phyloP scores from a whole-genome alignment of 140 eudicot genomes.

The Bidens hawaiensis region DNA sequence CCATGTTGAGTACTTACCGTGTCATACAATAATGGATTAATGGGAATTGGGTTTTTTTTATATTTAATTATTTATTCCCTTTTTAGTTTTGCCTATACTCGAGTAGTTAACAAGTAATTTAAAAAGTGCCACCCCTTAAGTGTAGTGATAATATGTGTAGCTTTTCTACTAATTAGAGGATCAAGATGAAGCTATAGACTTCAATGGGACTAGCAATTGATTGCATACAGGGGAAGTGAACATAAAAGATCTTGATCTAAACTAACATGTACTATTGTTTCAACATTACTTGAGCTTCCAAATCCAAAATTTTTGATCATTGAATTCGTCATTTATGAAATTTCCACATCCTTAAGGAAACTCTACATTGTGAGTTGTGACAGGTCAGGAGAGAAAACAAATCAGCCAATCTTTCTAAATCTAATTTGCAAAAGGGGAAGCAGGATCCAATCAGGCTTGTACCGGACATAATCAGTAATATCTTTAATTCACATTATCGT shows the following conservation, averaged over 20 bases:
- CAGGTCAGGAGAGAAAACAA: slow-evolving; percentile 4
- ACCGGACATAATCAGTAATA: background rate
- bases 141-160: slow-evolving; percentile 2
- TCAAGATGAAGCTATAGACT: background rate
- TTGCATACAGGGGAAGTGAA: background rate
- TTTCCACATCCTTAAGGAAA: too few species aligned
- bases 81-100: background rate
- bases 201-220: background rate
- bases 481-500: too few species aligned
- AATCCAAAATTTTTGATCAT: background rate
- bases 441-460: slow-evolving; percentile 7
- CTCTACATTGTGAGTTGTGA: too few species aligned
- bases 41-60: background rate
- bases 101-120: background rate
- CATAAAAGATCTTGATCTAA: background rate
- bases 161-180: background rate
- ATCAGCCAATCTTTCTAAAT: background rate
- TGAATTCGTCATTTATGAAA: background rate
- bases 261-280: background rate
- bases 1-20: slow-evolving; percentile 7
- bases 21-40: slow-evolving; percentile 2
- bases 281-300: background rate
- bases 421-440: background rate
- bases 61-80: background rate
- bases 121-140: background rate